Percentiles rank a stretch among this genome's conserved stretches.
Evolutionary conservation across 106 monocot species (phyloP).

Genomic region (Dendrobium huoshanense): DNA sequence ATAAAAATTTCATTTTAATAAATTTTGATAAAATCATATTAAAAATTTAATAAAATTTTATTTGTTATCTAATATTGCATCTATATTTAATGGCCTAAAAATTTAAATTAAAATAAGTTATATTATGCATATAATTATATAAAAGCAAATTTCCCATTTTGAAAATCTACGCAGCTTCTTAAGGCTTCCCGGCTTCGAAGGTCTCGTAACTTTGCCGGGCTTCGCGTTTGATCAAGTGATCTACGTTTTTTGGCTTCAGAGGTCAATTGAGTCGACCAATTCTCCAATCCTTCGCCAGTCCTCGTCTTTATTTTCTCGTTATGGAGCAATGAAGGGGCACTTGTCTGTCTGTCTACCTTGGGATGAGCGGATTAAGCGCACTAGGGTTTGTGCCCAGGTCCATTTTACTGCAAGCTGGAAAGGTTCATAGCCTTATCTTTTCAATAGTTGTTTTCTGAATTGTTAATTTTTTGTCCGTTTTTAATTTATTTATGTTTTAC

Average conservation of each 20-base stretch:
- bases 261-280: background rate
- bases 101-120: too few relatives aligned
- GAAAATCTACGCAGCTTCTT: too few relatives aligned
- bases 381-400: slow-evolving; percentile 10
- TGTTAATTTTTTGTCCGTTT: background rate
- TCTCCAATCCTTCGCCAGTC: background rate
- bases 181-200: too few relatives aligned
- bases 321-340: background rate
- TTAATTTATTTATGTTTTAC: background rate
- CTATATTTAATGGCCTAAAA: too few relatives aligned
- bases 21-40: too few relatives aligned
- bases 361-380: background rate
- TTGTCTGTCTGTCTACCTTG: background rate
- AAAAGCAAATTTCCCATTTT: too few relatives aligned
- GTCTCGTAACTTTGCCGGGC: too few relatives aligned
- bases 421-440: background rate
- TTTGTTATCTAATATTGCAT: too few relatives aligned
- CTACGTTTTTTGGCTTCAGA: background rate
- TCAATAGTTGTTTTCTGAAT: background rate
- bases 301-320: background rate
- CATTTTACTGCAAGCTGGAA: background rate
- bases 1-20: too few relatives aligned
- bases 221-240: background rate
- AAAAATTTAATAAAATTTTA: too few relatives aligned
- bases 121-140: too few relatives aligned